Evolutionary conservation across 1,284 basidiomycete species (phyloP), one percentile per base, ranked within the genome.

Genomic region (Irpex sp.): DNA sequence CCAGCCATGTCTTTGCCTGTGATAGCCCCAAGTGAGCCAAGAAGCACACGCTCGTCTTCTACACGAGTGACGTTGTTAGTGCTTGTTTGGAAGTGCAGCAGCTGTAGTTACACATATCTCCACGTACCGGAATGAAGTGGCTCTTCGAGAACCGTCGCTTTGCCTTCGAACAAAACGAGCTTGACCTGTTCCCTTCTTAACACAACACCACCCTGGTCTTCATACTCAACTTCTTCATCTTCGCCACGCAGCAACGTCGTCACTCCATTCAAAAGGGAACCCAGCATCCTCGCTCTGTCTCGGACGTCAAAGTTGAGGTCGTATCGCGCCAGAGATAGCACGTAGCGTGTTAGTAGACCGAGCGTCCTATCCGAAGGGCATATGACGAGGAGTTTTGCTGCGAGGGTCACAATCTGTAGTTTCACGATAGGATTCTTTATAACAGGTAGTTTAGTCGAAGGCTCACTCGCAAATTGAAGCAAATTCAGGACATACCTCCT

Each of bases 281-380:
- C 77, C 13, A 97, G 74, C 83, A 94, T 91, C 52, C 96, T 82
- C 4, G 87, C 89, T 17, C 94, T 87, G 75, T 97, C 96, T 40
- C 96, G 85, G 37, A 97, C 89, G 70, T 96, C 94, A 74, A 93
- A 96, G 70, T 91, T 86, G 11, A 78, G 69, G 74, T 98, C 96
- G 74, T 96, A 98, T 62, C 91, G 84, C 1, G 93, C 94, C n/a
- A 97, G 83, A 0, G 85, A 82, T 67, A 96, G 86, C 13, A 94
- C 84, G 71, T 97, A 93, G 62, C 82, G 83, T 60, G 82, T 81
- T 59, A 97, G 74, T 38, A 86, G 73, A 66, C 74, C 72, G 7
- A 92, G 67, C 0, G 76, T 81, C 55, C 76, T 75, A 58, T 87
- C 79, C 1, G 77, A 75, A 2, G 91, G 87, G n/a, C 81, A 84